Evolutionary conservation across 495 filamentous ascomycete genomes (phyloP).

Genomic region (Aspergillus affinis): DNA sequence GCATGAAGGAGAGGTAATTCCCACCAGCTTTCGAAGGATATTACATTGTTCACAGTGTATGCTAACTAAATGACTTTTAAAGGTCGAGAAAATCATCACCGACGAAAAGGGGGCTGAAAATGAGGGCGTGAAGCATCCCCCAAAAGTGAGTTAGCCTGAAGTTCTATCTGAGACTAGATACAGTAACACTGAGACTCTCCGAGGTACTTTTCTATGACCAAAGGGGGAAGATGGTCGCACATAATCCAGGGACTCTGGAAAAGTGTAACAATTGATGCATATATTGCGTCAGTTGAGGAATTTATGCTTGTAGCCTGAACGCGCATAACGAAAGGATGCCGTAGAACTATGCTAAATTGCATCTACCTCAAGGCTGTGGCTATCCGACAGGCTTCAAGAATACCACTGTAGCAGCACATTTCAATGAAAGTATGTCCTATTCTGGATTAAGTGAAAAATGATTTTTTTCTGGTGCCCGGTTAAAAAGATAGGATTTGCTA

Average conservation of each 20-base stretch:
- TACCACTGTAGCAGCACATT: too few species aligned
- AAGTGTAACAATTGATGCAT: neutral
- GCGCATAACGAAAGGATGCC: too few species aligned
- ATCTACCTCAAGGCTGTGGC: too few species aligned
- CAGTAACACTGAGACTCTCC: neutral
- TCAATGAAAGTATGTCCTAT: too few species aligned
- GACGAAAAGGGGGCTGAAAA: constrained; percentile 10
- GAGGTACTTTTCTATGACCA: constrained; percentile 16
- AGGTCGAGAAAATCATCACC: constrained; percentile 16
- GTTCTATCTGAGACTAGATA: neutral
- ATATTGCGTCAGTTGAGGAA: too few species aligned
- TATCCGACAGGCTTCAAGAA: too few species aligned
- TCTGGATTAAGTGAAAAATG: too few species aligned
- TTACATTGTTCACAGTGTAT: neutral
- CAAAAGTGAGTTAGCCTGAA: constrained; percentile 8
- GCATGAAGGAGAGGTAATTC: constrained; percentile 16
- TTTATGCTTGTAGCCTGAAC: too few species aligned
- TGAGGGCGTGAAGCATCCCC: constrained; percentile 14
- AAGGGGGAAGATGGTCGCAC: constrained; percentile 14
- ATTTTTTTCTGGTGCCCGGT: too few species aligned
- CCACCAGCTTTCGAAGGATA: neutral
- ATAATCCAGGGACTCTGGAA: constrained; percentile 15
- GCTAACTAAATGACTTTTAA: neutral
- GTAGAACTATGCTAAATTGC: too few species aligned
- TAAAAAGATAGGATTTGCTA: too few species aligned